Percentiles rank a stretch among this genome's conserved stretches.
Conservation (phyloP, 2,329 filamentous ascomycete species). For the Fonsecaea pugnacius region DNA sequence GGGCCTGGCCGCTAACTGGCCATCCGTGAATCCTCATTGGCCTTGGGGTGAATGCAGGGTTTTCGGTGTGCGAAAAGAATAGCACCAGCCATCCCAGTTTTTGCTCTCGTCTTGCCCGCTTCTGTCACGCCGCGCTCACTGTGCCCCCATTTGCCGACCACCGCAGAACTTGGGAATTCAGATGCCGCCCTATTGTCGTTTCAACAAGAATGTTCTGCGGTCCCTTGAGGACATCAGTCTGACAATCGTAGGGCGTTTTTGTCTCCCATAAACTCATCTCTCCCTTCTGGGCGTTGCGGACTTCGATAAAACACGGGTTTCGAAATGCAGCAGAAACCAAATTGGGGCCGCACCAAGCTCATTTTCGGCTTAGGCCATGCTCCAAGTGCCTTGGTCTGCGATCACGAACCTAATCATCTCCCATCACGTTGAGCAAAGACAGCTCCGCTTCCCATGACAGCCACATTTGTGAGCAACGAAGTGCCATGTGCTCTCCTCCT, state of each 20-base stretch:
- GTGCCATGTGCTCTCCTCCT: not conserved
- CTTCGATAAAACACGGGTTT: conserved; percentile 8
- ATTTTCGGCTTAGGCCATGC: conserved; percentile 26
- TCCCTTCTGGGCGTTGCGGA: not conserved
- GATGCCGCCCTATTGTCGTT: not conserved
- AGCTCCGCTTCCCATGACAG: not conserved
- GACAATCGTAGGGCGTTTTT: not conserved
- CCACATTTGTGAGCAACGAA: not conserved
- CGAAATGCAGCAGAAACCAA: conserved; percentile 20
- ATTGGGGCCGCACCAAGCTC: conserved; percentile 30
- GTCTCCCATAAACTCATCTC: not conserved
- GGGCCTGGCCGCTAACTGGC: not conserved
- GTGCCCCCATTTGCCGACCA: not conserved
- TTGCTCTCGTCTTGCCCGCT: not conserved
- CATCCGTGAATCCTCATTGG: not conserved
- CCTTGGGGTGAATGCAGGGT: not conserved
- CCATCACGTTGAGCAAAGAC: conserved; percentile 1
- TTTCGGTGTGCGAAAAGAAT: not conserved
- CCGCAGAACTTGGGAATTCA: not conserved
- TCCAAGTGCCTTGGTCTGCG: conserved; percentile 16
- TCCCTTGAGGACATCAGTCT: not conserved
- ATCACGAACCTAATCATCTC: conserved; percentile 9
- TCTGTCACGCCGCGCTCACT: not conserved
- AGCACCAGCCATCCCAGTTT: not conserved
- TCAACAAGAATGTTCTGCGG: not conserved